A percentile compares a stretch with the other conserved stretches of the same genome.
phyloP scores from a whole-genome alignment of 352 stramenopile genomes.

The Nothophytophthora sp. region DNA sequence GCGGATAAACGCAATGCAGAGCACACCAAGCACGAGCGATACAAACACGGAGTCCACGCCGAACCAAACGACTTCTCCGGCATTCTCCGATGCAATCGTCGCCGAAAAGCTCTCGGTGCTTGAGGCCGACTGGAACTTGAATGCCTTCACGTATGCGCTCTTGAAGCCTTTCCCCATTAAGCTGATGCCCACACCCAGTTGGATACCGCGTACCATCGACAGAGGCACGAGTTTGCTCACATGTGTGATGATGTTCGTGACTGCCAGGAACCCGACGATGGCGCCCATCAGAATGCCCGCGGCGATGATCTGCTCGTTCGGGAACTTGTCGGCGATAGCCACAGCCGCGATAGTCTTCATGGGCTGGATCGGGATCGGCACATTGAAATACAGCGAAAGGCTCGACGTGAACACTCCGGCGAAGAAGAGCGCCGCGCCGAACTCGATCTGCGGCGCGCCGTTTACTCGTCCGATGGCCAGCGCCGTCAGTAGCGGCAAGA shows the following conservation, averaged over 20 bases:
- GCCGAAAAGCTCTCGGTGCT: constrained; percentile 5
- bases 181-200: constrained; percentile 90
- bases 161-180: constrained; percentile 88
- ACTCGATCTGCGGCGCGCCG: constrained; percentile 76
- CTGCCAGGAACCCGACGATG: constrained; percentile 63
- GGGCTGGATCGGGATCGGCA: constrained; percentile 95
- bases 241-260: constrained; percentile 90
- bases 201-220: constrained; percentile 90
- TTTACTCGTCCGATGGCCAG: constrained; percentile 78
- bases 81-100: constrained; percentile 7
- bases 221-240: constrained; percentile 89
- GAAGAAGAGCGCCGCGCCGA: constrained; percentile 92
- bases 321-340: constrained; percentile 83
- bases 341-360: constrained; percentile 95
- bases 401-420: constrained; percentile 88
- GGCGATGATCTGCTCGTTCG: constrained; percentile 78
- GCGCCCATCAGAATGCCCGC: constrained; percentile 86
- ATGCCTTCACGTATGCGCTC: constrained; percentile 49
- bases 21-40: constrained; percentile 63
- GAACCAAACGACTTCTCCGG: constrained; percentile 45
- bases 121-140: constrained; percentile 29
- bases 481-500: constrained; percentile 93
- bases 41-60: constrained; percentile 70
- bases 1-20: constrained; percentile 75
- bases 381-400: constrained; percentile 86